phyloP scores from a whole-genome alignment of 192 early-diverging fungal species.

The Coemansia sp. region DNA sequence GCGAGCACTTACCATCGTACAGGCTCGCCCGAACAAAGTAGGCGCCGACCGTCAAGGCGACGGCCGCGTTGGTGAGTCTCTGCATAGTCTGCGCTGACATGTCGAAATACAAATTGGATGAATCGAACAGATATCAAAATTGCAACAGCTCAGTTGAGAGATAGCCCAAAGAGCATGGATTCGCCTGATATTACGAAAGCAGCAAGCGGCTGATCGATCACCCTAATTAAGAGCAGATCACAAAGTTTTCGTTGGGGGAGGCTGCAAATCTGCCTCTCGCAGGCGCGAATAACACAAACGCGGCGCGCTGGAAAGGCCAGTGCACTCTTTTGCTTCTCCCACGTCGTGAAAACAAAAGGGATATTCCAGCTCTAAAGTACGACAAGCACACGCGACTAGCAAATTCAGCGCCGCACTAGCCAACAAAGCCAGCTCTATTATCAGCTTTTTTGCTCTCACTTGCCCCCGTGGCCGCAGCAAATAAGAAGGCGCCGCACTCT shows the following conservation, averaged over 20 bases:
- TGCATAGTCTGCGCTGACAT: constrained; percentile 53
- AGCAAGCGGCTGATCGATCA: not conserved
- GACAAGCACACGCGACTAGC: not conserved
- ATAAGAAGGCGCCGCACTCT: not conserved
- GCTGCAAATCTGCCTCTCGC: not conserved
- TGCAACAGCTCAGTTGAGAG: not conserved
- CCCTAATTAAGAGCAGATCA: not conserved
- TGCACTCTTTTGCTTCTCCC: constrained; percentile 9
- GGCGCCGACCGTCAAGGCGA: constrained; percentile 71
- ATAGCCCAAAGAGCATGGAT: not conserved
- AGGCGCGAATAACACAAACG: not conserved
- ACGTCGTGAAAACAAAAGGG: constrained; percentile 15
- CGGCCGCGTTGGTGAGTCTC: constrained; percentile 74
- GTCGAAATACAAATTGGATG: not conserved
- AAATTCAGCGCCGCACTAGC: not conserved
- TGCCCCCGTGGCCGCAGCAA: not conserved
- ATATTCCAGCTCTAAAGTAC: not conserved
- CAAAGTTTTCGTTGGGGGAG: constrained; percentile 13
- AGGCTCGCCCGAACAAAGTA: constrained; percentile 78
- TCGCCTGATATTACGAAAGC: not conserved
- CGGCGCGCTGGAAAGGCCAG: not conserved
- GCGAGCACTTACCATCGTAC: constrained; percentile 78
- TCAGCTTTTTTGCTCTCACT: not conserved
- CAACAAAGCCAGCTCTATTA: not conserved
- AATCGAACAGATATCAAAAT: not conserved